phyloP scores from a whole-genome alignment of 352 stramenopile species.

The Phytophthora tubulina region DNA sequence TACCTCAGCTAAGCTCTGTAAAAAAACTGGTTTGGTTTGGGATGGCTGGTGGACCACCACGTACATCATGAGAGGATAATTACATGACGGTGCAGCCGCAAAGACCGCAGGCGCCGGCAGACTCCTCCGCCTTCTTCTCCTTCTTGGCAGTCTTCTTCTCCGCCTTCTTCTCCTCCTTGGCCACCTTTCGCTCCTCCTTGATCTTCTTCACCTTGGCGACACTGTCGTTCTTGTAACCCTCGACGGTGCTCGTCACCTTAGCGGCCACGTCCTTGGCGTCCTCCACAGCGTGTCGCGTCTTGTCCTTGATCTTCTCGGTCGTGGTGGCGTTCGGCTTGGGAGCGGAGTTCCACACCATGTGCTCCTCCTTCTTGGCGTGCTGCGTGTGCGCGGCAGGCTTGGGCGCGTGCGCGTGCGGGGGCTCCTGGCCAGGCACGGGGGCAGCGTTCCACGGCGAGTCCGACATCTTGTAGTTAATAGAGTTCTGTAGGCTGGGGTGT shows the following conservation, averaged over 20 bases:
- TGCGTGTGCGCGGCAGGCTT: slow-evolving; percentile 33
- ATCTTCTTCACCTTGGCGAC: slow-evolving; percentile 70
- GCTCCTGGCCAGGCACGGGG: slow-evolving; percentile 50
- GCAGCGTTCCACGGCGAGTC: slow-evolving; percentile 57
- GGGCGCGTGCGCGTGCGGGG: slow-evolving; percentile 21
- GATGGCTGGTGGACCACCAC: background rate
- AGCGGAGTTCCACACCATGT: slow-evolving; percentile 52
- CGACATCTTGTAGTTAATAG: slow-evolving; percentile 36
- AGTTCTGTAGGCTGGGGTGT: slow-evolving; percentile 2
- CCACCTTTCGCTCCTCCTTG: slow-evolving; percentile 58
- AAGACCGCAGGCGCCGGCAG: slow-evolving; percentile 58
- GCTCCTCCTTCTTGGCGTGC: slow-evolving; percentile 53
- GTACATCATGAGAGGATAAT: slow-evolving; percentile 8
- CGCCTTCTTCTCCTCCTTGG: slow-evolving; percentile 56
- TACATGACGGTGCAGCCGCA: slow-evolving; percentile 76
- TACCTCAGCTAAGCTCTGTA: slow-evolving; percentile 26
- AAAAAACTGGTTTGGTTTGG: slow-evolving; percentile 16
- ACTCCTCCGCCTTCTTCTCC: slow-evolving; percentile 54
- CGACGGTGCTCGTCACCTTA: slow-evolving; percentile 57
- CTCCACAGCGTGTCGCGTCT: slow-evolving; percentile 51
- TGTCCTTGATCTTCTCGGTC: slow-evolving; percentile 58
- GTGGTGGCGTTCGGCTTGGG: slow-evolving; percentile 49
- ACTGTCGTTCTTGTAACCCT: slow-evolving; percentile 80
- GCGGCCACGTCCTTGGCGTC: slow-evolving; percentile 54
- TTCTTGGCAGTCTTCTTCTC: slow-evolving; percentile 48